These are phyloP conservation scores for Spathaspora sp. DNA, from an alignment of 1,139 yeast genomes.

Conservation along the genomic window DNA sequence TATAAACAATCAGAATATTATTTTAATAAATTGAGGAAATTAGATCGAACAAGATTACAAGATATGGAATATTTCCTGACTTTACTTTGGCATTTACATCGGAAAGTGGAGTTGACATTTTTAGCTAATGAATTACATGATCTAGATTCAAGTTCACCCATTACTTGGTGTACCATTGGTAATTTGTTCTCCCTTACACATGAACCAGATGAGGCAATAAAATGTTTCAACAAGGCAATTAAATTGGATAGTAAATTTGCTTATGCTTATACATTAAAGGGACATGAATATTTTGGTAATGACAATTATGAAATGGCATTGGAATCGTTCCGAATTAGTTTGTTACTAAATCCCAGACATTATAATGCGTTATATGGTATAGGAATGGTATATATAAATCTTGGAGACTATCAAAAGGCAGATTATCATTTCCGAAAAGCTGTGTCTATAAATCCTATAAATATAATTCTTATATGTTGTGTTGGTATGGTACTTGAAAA, in stretches of 20 bases:
- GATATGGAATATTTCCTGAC: slow-evolving; percentile 95
- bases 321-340: slow-evolving; percentile 77
- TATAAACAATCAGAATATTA: slow-evolving; percentile 72
- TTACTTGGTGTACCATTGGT: slow-evolving; percentile 93
- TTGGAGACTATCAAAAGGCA: slow-evolving; percentile 83
- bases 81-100: slow-evolving; percentile 87
- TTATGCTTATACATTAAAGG: slow-evolving; percentile 90
- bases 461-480: slow-evolving; percentile 87
- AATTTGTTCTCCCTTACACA: slow-evolving; percentile 80
- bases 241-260: slow-evolving; percentile 71
- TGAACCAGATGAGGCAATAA: slow-evolving; percentile 89
- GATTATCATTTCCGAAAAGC: slow-evolving; percentile 89
- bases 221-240: slow-evolving; percentile 80
- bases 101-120: slow-evolving; percentile 75
- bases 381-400: slow-evolving; percentile 88
- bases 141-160: slow-evolving; percentile 63
- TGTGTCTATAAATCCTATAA: slow-evolving; percentile 82
- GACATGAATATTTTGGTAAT: slow-evolving; percentile 85
- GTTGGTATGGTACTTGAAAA: slow-evolving; percentile 93
- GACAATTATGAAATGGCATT: slow-evolving; percentile 92
- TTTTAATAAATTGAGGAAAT: slow-evolving; percentile 59
- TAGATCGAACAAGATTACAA: slow-evolving; percentile 77
- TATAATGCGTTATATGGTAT: slow-evolving; percentile 95
- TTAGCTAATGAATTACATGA: slow-evolving; percentile 81
- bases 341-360: slow-evolving; percentile 76